Conservation (phyloP, 331 rosid genomes). For the Cydonia oblonga region DNA sequence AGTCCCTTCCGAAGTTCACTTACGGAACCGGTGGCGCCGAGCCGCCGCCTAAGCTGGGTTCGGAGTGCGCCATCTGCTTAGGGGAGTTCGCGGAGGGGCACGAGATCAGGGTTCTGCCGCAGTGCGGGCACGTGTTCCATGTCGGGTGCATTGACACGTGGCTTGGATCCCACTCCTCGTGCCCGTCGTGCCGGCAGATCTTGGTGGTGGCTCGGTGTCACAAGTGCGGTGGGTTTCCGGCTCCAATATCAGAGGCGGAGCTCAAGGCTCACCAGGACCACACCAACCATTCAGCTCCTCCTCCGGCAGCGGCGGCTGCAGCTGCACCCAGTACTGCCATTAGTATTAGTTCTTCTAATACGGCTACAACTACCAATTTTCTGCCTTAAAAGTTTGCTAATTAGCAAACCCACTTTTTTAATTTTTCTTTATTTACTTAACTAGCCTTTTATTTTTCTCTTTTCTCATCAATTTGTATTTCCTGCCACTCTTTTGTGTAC, state of each 20-base stretch:
- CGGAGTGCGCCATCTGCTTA: constrained; percentile 83
- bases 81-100: constrained; percentile 61
- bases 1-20: constrained; percentile 55
- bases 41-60: constrained; percentile 29
- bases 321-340: neutral
- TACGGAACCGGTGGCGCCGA: constrained; percentile 16
- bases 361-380: neutral
- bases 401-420: neutral
- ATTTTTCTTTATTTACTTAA: neutral
- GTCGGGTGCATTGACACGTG: constrained; percentile 63
- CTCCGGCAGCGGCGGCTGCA: neutral
- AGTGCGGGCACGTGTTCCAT: constrained; percentile 77
- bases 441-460: neutral
- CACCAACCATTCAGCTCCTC: constrained; percentile 13
- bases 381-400: neutral
- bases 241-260: constrained; percentile 22
- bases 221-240: constrained; percentile 69
- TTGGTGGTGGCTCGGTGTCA: constrained; percentile 55
- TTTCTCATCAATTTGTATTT: neutral
- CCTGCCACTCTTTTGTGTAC: neutral
- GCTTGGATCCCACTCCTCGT: constrained; percentile 76
- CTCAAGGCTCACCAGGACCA: constrained; percentile 24
- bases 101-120: constrained; percentile 69
- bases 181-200: constrained; percentile 74
- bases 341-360: neutral